These are phyloP conservation scores for Sphaerobolus stellatus DNA, from an alignment of 1,284 basidiomycete genomes.

Conservation along the genomic window DNA sequence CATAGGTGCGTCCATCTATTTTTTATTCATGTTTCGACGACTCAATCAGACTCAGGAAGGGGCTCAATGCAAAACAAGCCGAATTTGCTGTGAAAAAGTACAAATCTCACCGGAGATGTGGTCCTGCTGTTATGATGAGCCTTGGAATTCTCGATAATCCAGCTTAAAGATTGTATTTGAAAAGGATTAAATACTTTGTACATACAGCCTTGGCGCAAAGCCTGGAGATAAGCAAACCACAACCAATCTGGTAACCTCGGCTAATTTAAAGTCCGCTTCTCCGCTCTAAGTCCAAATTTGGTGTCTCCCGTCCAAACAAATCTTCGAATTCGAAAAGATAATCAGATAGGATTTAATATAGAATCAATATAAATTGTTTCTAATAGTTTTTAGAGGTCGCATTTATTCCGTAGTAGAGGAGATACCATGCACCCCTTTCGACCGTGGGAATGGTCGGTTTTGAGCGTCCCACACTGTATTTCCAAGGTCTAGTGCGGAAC, in stretches of 20 bases:
- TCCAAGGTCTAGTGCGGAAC: slow-evolving; percentile 54
- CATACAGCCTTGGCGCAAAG: background rate
- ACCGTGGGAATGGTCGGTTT: background rate
- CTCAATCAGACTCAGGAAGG: background rate
- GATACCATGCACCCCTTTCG: background rate
- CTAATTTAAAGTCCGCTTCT: background rate
- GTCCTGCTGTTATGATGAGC: background rate
- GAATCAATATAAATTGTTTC: background rate
- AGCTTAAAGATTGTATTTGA: background rate
- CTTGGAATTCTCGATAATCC: background rate
- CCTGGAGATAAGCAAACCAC: too few species aligned
- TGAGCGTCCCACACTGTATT: slow-evolving; percentile 26
- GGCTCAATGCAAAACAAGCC: background rate
- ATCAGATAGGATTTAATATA: background rate
- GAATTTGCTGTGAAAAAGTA: background rate
- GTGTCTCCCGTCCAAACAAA: background rate
- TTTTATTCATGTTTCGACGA: background rate
- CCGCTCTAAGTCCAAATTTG: background rate
- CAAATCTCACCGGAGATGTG: background rate
- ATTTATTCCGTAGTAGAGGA: background rate
- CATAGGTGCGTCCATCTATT: background rate
- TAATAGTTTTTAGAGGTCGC: background rate
- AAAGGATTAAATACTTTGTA: background rate
- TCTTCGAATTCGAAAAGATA: background rate
- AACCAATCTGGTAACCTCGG: too few species aligned